A percentile compares a stretch with the other conserved stretches of the same genome.
Conservation (phyloP, 1,284 basidiomycete species). For the Ceratobasidium sp. region DNA sequence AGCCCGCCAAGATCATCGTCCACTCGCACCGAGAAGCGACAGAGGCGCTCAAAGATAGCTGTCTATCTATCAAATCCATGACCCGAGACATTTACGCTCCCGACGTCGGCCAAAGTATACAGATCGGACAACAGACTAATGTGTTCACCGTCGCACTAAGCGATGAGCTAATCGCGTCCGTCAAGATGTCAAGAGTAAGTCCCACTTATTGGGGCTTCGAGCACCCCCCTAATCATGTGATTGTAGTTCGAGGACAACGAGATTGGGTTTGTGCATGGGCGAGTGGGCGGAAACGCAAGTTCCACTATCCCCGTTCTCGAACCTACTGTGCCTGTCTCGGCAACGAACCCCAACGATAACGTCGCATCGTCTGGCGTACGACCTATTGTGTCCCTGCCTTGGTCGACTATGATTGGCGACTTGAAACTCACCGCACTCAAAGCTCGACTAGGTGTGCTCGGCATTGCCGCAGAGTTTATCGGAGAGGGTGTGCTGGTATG, state of each 20-base stretch:
- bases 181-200: conserved; percentile 90
- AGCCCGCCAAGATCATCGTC: conserved; percentile 77
- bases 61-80: conserved; percentile 83
- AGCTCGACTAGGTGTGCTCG: conserved; percentile 73
- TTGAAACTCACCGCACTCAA: conserved; percentile 90
- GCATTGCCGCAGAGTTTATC: conserved; percentile 89
- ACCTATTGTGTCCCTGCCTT: conserved; percentile 65
- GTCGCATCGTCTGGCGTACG: conserved; percentile 62
- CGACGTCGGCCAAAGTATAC: conserved; percentile 73
- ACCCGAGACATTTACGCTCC: conserved; percentile 93
- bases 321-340: conserved; percentile 52
- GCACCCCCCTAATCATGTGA: conserved; percentile 22
- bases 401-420: conserved; percentile 95
- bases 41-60: conserved; percentile 78
- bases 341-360: not conserved
- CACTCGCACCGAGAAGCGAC: conserved; percentile 77
- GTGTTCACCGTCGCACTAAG: conserved; percentile 94
- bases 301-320: conserved; percentile 68
- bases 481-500: conserved; percentile 97
- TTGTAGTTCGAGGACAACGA: conserved; percentile 95
- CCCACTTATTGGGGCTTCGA: not conserved
- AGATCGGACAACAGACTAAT: conserved; percentile 95
- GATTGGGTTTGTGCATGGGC: conserved; percentile 89
- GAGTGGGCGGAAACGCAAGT: conserved; percentile 82
- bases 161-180: conserved; percentile 80